Evolutionary conservation across 1,284 basidiomycete species (phyloP).

Genomic region (Macrocybe sp.): DNA sequence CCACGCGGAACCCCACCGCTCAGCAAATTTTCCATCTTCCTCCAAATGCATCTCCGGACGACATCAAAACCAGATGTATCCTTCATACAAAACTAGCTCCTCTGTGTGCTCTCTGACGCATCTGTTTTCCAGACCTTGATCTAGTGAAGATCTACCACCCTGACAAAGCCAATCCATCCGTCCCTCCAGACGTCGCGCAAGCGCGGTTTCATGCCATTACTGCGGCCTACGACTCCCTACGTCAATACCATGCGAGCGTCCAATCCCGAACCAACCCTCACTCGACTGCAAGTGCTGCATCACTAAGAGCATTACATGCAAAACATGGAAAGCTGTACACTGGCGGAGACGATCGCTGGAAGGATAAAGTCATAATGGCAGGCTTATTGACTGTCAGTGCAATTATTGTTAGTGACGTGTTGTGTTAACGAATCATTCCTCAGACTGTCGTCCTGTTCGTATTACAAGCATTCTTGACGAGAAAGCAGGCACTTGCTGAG

Average conservation of each 20-base stretch:
- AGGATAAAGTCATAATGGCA: conserved; percentile 48
- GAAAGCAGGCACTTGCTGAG: conserved; percentile 14
- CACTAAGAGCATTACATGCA: conserved; percentile 36
- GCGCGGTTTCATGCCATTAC: conserved; percentile 50
- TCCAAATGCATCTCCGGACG: conserved; percentile 40
- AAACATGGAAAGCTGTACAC: conserved; percentile 37
- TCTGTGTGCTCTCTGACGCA: not conserved
- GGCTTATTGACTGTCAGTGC: conserved; percentile 42
- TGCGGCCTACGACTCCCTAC: conserved; percentile 44
- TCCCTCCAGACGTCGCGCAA: conserved; percentile 46
- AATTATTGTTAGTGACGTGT: not conserved
- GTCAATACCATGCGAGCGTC: conserved; percentile 26
- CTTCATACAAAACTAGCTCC: not conserved
- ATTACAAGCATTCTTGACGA: conserved; percentile 13
- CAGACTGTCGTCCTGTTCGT: conserved; percentile 22
- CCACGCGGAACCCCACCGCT: conserved; percentile 45
- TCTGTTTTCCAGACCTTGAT: conserved; percentile 45
- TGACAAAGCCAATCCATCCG: conserved; percentile 43
- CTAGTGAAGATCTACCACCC: conserved; percentile 65
- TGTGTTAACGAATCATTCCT: conserved; percentile 5
- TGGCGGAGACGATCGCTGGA: conserved; percentile 52
- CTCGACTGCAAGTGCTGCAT: conserved; percentile 17
- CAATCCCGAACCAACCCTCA: conserved; percentile 2
- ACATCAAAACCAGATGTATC: conserved; percentile 57
- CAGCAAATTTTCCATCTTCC: conserved; percentile 65